Base-by-base conservation (phyloP, 163 green algal species). In the Prototheca wickerhamii region DNA sequence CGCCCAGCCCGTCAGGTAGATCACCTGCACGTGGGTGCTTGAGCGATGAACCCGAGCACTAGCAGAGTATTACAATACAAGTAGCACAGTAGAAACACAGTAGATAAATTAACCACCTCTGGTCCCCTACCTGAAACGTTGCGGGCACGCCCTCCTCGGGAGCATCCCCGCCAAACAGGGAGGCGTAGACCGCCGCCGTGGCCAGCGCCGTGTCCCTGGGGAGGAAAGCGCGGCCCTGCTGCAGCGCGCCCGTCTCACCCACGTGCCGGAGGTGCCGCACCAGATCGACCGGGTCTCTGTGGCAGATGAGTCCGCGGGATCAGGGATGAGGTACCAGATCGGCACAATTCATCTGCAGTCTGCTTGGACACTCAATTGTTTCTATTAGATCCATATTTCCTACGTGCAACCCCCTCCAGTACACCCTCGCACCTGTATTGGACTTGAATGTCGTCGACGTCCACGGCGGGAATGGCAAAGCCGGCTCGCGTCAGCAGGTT, bases 1-100 rank as follows among this genome's bases (percentile, higher is more conserved):
- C 0, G 83, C 68, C 91, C 91, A 98, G 5, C 91, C 91, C 21
- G 87, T 95, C 79, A 98, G 87, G 74, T 91, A 98, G 4, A 98
- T 89, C 8, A 95, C 84, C 79, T 97, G 77, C 26, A 71, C 65
- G 35, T 40, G 64, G 37, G 26, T 40, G 34, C 28, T 23, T 7
- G 3, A 26, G 32, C 23, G 30, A 65, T 67, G 35, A 44, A 54
- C 26, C 61, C 53, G 49, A 12, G n/a, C n/a, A 65, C 32, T 54
- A 63, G 43, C 20, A 26, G 21, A 60, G 43, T 33, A 70, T 51
- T 33, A n/a, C n/a, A n/a, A n/a, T n/a, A n/a, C n/a, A n/a, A n/a
- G n/a, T n/a, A n/a, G n/a, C n/a, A n/a, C n/a, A n/a, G n/a, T n/a
- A n/a, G n/a, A n/a, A n/a, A n/a, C n/a, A n/a, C n/a, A n/a, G n/a